Evolutionary conservation across 768 basidiomycete genomes (phyloP).

Genomic region (Auriscalpium orientale): DNA sequence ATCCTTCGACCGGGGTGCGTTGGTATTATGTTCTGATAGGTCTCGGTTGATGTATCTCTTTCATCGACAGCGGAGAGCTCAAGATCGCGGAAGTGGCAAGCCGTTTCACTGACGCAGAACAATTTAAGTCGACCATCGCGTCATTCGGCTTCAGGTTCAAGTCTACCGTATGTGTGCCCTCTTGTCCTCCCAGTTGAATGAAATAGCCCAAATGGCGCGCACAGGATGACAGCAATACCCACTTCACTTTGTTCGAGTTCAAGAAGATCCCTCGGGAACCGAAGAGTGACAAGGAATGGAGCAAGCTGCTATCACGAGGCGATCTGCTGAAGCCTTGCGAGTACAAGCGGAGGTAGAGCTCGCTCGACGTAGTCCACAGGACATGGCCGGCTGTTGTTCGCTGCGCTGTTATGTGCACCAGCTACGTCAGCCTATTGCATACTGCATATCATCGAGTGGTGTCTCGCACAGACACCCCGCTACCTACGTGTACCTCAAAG

Average conservation of each 20-base stretch:
- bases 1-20: conserved; percentile 77
- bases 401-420: no score
- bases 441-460: no score
- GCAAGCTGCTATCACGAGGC: conserved; percentile 41
- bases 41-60: conserved; percentile 6
- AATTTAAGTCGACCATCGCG: conserved; percentile 55
- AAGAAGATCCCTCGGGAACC: conserved; percentile 43
- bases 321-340: conserved; percentile 78
- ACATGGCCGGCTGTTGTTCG: no score
- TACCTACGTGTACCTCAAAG: no score
- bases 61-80: conserved; percentile 57
- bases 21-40: conserved; percentile 1
- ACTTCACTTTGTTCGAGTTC: conserved; percentile 83
- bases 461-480: no score
- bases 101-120: conserved; percentile 61
- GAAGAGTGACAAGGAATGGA: conserved; percentile 56
- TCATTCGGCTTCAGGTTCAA: conserved; percentile 69
- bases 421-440: no score
- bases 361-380: no score
- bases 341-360: conserved; percentile 73
- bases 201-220: neutral
- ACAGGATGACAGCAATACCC: conserved; percentile 76
- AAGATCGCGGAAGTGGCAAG: conserved; percentile 88
- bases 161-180: conserved; percentile 45
- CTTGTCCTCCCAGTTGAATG: neutral